Evolutionary conservation across 345 rosid species (phyloP).

Genomic region (Moricandia arvensis): DNA sequence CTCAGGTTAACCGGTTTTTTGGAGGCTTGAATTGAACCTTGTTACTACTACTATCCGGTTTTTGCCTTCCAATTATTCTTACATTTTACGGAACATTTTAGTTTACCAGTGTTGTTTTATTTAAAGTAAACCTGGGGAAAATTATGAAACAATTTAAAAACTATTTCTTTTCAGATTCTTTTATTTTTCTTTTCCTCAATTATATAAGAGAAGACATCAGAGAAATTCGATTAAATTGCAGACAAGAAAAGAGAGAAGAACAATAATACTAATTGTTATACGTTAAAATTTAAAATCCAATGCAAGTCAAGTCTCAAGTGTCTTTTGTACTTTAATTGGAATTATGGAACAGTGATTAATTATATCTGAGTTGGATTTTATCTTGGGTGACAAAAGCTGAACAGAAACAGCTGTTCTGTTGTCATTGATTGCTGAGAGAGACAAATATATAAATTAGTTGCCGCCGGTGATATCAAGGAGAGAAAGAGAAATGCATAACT

Average conservation of each 20-base stretch:
- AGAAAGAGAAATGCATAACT: neutral
- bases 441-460: neutral
- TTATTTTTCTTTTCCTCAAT: neutral
- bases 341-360: neutral
- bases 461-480: neutral
- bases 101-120: neutral
- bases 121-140: neutral
- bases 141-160: neutral
- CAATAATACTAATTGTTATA: neutral
- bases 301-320: neutral
- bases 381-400: slow-evolving; percentile 18
- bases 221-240: neutral
- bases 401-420: slow-evolving; percentile 23
- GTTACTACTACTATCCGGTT: slow-evolving; percentile 10
- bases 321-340: neutral
- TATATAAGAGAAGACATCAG: neutral
- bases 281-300: neutral
- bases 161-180: neutral
- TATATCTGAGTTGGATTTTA: slow-evolving; percentile 15
- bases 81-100: neutral
- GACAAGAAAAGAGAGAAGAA: neutral
- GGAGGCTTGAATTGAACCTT: slow-evolving; percentile 23
- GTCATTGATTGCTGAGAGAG: slow-evolving; percentile 5
- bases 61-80: neutral
- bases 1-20: slow-evolving; percentile 37